Conservation (phyloP, 2,329 filamentous ascomycete genomes). For the Botrytis fabae region DNA sequence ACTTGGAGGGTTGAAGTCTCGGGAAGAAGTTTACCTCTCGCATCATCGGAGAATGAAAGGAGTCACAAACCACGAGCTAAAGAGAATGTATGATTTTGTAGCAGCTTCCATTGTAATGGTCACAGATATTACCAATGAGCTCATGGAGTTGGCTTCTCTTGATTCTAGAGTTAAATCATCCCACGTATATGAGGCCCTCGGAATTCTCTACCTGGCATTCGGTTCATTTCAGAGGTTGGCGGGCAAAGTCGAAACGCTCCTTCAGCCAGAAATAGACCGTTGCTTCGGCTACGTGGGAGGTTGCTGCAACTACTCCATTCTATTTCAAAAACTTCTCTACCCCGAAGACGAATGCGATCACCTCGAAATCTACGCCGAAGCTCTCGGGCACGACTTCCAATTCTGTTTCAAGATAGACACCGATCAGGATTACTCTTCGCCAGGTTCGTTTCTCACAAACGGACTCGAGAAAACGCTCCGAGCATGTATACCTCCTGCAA, state of each 20-base stretch:
- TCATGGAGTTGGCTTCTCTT: background rate
- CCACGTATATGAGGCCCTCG: background rate
- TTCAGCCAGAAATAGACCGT: background rate
- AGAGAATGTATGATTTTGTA: background rate
- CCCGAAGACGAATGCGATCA: slow-evolving; percentile 8
- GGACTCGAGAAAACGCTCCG: background rate
- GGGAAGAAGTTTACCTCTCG: background rate
- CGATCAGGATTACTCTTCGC: background rate
- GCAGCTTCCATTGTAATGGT: background rate
- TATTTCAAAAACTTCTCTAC: slow-evolving; percentile 1
- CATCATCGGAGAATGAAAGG: background rate
- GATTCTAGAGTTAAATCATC: background rate
- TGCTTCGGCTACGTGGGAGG: background rate
- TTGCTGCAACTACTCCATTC: background rate
- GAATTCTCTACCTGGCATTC: background rate
- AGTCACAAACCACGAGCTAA: background rate
- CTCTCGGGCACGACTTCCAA: background rate
- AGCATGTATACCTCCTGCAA: background rate
- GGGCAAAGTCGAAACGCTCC: background rate
- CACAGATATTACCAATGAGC: background rate
- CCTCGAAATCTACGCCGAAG: background rate
- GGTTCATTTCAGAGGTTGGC: background rate
- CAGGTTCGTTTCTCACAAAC: background rate
- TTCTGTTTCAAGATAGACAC: background rate
- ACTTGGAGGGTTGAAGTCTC: background rate